Evolutionary conservation across 306 rosid genomes (phyloP).

Genomic region (Styphnolobium japonicum): DNA sequence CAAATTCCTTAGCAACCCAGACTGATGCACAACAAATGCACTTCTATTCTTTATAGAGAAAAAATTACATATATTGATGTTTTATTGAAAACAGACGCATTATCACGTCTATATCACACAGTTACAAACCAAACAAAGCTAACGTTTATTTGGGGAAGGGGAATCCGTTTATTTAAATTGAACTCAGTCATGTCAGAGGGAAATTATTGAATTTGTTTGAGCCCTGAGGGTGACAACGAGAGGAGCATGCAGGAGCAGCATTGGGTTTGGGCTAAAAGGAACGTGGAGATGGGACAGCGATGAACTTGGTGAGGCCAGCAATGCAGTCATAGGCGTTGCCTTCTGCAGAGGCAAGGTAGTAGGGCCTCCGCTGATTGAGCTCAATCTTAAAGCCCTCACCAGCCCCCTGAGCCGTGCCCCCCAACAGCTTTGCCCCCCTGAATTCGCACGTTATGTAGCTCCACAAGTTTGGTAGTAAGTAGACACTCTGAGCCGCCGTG

Average conservation of each 20-base stretch:
- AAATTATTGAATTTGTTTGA: neutral
- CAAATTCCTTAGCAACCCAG: too few species aligned
- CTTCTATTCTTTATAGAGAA: neutral
- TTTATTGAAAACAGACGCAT: too few species aligned
- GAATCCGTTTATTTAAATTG: neutral
- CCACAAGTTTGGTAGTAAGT: constrained; percentile 43
- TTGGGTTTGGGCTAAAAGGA: neutral
- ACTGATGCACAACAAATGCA: neutral
- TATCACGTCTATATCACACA: neutral
- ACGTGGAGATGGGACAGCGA: constrained; percentile 34
- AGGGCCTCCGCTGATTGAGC: constrained; percentile 46
- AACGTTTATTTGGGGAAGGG: neutral
- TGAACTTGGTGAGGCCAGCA: constrained; percentile 54
- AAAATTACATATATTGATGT: too few species aligned
- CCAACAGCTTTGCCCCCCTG: constrained; percentile 45
- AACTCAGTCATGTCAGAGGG: neutral
- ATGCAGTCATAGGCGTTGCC: constrained; percentile 46
- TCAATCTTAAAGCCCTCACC: constrained; percentile 43
- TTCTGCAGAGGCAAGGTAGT: constrained; percentile 54
- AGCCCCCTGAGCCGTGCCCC: constrained; percentile 33
- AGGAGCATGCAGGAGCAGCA: too few species aligned
- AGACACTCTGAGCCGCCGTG: constrained; percentile 36
- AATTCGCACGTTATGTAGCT: constrained; percentile 53
- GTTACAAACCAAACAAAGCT: neutral
- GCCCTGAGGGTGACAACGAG: neutral